Percentiles rank a stretch among this genome's conserved stretches.
Evolutionary conservation across 768 basidiomycete species (phyloP).

Genomic region (Termitomyces sp.): DNA sequence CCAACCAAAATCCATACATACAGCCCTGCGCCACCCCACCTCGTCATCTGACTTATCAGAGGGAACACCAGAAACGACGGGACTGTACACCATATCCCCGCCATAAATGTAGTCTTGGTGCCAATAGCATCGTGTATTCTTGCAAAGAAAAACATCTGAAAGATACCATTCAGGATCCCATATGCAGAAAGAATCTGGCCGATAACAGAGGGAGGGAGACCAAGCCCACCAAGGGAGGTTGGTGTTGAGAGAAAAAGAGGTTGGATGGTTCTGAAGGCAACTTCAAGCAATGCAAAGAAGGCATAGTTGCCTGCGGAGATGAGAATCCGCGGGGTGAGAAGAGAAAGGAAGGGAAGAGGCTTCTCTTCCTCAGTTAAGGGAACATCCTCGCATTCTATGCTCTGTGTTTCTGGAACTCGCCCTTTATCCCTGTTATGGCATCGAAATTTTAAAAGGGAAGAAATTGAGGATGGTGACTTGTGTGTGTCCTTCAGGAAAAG

Average conservation of each 20-base stretch:
- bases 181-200: not conserved
- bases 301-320: not conserved
- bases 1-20: not conserved
- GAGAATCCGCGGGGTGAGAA: not conserved
- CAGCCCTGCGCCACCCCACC: not conserved
- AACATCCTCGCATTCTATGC: not conserved
- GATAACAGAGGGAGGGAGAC: not conserved
- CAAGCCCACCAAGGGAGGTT: not conserved
- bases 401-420: not conserved
- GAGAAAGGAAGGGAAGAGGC: not conserved
- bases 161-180: not conserved
- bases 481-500: not conserved
- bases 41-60: not conserved
- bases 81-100: not conserved
- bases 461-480: not conserved
- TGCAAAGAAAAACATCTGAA: not conserved
- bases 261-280: not conserved
- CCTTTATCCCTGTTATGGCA: not conserved
- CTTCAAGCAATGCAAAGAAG: not conserved
- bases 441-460: not conserved
- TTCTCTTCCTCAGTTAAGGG: not conserved
- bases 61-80: not conserved
- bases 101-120: not conserved
- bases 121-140: not conserved
- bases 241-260: not conserved